Evolutionary conservation across 768 basidiomycete species (phyloP).

Genomic region (Tricholoma hemisulphureum): DNA sequence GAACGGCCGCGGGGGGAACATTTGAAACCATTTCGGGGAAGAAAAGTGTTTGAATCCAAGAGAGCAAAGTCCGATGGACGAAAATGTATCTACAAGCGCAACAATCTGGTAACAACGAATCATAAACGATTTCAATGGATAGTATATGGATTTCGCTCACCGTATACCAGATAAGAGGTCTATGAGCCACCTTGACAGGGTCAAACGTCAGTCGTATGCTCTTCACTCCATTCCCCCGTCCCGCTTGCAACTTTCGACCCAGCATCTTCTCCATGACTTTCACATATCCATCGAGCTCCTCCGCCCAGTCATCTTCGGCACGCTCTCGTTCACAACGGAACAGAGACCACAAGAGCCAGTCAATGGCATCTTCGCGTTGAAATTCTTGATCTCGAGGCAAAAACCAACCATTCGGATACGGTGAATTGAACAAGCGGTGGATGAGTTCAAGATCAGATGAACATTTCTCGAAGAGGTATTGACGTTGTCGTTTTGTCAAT

Average conservation of each 20-base stretch:
- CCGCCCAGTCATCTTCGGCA: conserved; percentile 36
- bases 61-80: conserved; percentile 35
- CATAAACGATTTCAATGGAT: neutral
- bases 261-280: conserved; percentile 37
- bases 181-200: conserved; percentile 51
- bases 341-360: conserved; percentile 68
- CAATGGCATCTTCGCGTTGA: conserved; percentile 47
- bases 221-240: conserved; percentile 35
- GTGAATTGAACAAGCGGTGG: conserved; percentile 21
- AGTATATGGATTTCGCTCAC: conserved; percentile 35
- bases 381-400: conserved; percentile 29
- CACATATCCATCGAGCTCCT: conserved; percentile 52
- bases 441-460: conserved; percentile 21
- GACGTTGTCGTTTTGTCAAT: conserved; percentile 41
- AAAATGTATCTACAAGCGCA: conserved; percentile 44
- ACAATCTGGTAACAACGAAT: conserved; percentile 43
- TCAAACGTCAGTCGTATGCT: conserved; percentile 57
- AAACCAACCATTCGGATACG: conserved; percentile 54
- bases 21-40: conserved; percentile 31
- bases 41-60: conserved; percentile 58
- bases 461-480: conserved; percentile 50
- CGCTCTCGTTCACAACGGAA: conserved; percentile 43
- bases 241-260: conserved; percentile 40
- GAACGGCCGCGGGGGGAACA: conserved; percentile 55
- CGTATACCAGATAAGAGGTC: conserved; percentile 65